phyloP scores from a whole-genome alignment of 176 grass and related monocot genomes.

The Bonia amplexicaulis region DNA sequence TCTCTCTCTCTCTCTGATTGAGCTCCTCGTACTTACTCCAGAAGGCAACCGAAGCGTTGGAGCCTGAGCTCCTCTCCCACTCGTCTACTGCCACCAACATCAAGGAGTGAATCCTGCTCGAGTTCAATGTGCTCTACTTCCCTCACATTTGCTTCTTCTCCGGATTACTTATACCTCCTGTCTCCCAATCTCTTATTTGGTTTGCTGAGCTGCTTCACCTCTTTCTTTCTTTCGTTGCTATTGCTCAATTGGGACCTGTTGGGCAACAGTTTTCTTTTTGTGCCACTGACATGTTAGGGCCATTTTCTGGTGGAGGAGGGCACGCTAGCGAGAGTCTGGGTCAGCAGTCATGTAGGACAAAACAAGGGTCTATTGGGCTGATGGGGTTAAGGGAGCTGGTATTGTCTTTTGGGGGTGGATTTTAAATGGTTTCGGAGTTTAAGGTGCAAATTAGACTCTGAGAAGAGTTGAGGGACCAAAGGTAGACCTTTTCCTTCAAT shows the following conservation, averaged over 20 bases:
- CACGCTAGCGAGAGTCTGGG: neutral
- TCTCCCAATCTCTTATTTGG: too few relatives aligned
- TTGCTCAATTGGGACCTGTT: too few relatives aligned
- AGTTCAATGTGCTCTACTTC: slow-evolving; percentile 75
- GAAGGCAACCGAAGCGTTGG: slow-evolving; percentile 66
- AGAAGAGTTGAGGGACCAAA: neutral
- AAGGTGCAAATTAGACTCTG: neutral
- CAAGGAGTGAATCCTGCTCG: slow-evolving; percentile 97
- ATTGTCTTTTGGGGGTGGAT: neutral
- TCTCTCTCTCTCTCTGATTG: too few relatives aligned
- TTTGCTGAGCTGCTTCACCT: too few relatives aligned
- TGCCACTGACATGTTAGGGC: neutral
- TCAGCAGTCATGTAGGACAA: neutral
- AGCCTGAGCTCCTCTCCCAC: slow-evolving; percentile 79
- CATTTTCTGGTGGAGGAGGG: neutral
- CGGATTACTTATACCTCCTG: too few relatives aligned
- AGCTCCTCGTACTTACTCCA: slow-evolving; percentile 22
- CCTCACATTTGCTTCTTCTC: slow-evolving; percentile 41
- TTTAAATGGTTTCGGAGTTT: neutral
- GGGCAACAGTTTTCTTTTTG: neutral
- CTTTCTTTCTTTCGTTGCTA: too few relatives aligned
- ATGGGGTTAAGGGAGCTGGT: neutral
- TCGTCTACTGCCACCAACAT: slow-evolving; percentile 90
- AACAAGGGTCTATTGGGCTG: neutral
- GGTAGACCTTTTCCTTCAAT: neutral